These are phyloP conservation scores for Mycena latifolia DNA, from an alignment of 768 basidiomycete species.

Conservation along the genomic window DNA sequence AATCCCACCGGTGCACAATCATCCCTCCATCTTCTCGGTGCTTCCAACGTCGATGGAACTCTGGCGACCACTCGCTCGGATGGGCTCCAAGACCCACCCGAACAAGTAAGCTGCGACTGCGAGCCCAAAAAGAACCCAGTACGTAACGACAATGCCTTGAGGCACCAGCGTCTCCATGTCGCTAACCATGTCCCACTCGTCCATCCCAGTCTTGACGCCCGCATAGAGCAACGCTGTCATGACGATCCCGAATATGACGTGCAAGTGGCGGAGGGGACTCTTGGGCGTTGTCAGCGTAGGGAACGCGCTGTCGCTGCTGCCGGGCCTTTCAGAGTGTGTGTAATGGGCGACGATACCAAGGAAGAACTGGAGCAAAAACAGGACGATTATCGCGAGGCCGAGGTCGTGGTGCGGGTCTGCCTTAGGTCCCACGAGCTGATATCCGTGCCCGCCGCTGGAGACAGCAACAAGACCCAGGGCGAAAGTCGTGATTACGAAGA, in stretches of 20 bases:
- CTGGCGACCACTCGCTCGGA: conserved; percentile 10
- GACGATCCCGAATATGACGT: conserved; percentile 30
- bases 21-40: conserved; percentile 17
- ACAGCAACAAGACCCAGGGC: conserved; percentile 29
- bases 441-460: conserved; percentile 22
- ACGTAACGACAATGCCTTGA: conserved; percentile 20
- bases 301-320: conserved; percentile 14
- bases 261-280: conserved; percentile 32
- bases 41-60: conserved; percentile 15
- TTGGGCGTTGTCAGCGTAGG: conserved; percentile 35
- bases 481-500: conserved; percentile 24
- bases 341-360: conserved; percentile 35
- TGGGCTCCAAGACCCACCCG: conserved; percentile 34
- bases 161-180: conserved; percentile 33
- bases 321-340: conserved; percentile 29
- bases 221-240: conserved; percentile 35
- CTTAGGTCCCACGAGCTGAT: conserved; percentile 30
- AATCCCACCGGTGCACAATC: not conserved
- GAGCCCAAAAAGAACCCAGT: conserved; percentile 35
- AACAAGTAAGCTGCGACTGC: conserved; percentile 33
- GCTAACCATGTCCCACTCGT: conserved; percentile 34
- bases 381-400: conserved; percentile 31
- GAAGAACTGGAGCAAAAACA: conserved; percentile 33
- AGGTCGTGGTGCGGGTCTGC: conserved; percentile 37
- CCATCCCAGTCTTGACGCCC: conserved; percentile 36